These are phyloP conservation scores for Xerocomellus dryophilus DNA, from an alignment of 768 basidiomycete genomes.

Conservation along the genomic window DNA sequence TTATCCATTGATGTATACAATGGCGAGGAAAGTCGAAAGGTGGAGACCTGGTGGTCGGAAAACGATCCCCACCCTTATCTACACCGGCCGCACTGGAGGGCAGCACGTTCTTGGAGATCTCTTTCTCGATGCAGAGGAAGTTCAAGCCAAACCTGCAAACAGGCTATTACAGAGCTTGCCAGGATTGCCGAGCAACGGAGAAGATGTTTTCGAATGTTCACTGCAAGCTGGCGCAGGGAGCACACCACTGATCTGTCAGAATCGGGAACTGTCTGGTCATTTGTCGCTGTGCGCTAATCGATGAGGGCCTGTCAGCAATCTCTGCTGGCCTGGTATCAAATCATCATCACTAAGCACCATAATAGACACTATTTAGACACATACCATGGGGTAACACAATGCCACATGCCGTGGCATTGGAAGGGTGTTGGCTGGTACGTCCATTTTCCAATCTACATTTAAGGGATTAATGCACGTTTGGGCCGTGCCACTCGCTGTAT, in stretches of 20 bases:
- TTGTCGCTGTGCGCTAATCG: neutral
- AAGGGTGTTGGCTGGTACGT: neutral
- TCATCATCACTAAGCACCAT: neutral
- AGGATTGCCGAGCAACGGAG: neutral
- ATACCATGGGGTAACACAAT: neutral
- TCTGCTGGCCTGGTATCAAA: neutral
- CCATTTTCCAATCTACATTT: neutral
- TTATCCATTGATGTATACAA: neutral
- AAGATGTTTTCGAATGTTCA: too few relatives aligned
- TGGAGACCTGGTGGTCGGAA: neutral
- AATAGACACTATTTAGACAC: neutral
- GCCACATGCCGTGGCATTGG: constrained; percentile 3
- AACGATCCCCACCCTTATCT: neutral
- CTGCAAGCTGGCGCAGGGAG: neutral
- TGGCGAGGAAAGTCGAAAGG: neutral
- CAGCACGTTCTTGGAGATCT: neutral
- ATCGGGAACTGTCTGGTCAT: too few relatives aligned
- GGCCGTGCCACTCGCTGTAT: constrained; percentile 14
- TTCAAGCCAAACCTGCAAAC: neutral
- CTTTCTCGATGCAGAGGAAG: neutral
- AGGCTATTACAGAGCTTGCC: neutral
- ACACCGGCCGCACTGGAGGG: constrained; percentile 7
- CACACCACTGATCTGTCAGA: neutral
- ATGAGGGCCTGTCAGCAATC: neutral
- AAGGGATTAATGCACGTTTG: neutral